Evolutionary conservation across 179 eudicot species (phyloP).

Genomic region (Spinacia oleracea): DNA sequence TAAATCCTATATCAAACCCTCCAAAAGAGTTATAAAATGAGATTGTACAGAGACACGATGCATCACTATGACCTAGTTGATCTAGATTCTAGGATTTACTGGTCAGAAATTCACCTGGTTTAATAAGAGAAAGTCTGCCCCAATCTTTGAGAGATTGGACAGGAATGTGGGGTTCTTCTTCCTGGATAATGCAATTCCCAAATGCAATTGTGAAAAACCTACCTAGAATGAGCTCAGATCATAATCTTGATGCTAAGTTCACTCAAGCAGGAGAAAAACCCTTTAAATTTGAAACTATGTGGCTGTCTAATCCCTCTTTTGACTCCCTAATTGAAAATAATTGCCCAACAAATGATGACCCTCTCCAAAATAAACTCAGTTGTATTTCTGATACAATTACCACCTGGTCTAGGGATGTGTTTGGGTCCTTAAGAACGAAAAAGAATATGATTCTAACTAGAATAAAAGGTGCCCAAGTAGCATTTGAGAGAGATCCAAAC

Average conservation of each 20-base stretch:
- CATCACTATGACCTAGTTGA: no score
- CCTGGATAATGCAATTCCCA: neutral
- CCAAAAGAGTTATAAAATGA: no score
- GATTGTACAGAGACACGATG: no score
- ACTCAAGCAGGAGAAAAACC: neutral
- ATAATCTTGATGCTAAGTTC: neutral
- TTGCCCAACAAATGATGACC: no score
- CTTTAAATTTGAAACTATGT: neutral
- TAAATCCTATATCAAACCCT: no score
- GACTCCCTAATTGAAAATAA: neutral
- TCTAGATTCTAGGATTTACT: no score
- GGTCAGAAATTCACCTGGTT: neutral
- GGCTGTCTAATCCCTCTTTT: neutral
- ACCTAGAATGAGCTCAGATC: neutral
- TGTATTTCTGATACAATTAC: no score
- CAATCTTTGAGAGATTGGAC: neutral
- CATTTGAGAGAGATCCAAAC: neutral
- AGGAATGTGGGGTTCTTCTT: no score
- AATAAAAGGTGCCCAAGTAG: neutral
- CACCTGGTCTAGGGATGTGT: neutral
- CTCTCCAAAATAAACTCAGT: no score
- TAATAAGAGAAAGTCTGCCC: neutral
- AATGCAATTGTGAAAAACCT: neutral
- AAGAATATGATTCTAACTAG: neutral
- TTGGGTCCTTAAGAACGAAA: no score